Base-by-base conservation (phyloP, 768 basidiomycete species). In the Lentinula aciculospora region DNA sequence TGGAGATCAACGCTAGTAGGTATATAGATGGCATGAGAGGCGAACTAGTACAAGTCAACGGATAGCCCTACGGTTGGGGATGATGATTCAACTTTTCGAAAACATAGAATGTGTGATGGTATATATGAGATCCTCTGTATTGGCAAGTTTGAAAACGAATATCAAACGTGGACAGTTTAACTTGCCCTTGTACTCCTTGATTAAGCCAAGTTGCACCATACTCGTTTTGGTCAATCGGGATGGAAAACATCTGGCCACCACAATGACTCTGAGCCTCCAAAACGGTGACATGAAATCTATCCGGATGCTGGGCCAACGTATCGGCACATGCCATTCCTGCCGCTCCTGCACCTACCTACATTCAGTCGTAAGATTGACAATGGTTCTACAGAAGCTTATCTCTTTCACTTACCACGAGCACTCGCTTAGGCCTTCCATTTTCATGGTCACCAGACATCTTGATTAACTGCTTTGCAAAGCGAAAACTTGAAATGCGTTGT, bases 211-310 rank as follows among this genome's bases (percentile, higher is more conserved):
- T 12, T 13, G 58, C 58, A 9, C 58, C 58, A 59, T 15, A 55
- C 28, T 40, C 55, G 2, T 59, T 34, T 36, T 39, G 17, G 25
- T 45, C 21, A 19, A 59, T 34, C 19, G 58, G 58, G 37, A 59
- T 55, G 27, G 58, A 59, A 34, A 59, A 59, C 53, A 59, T 54
- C 34, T 59, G 58, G 34, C 60, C 54, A 46, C 56, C 57, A 51
- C 57, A 61, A n/a, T 58, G 40, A 56, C 49, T 40, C 9, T 60
- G 39, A 28, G 58, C 53, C 21, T 59, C 58, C 15, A 59, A 32
- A 25, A 59, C 23, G 9, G 58, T 55, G 7, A 59, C 58, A 39
- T 59, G 53, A 44, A 59, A 59, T 13, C 53, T 53, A 19, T 59
- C 58, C 29, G 58, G 58, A 45, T 59, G 58, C 32, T 59, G 58